A percentile compares a stretch with the other conserved stretches of the same genome.
Evolutionary conservation across 2,329 filamentous ascomycete species (phyloP).

Genomic region (Colletotrichum eremochloae): DNA sequence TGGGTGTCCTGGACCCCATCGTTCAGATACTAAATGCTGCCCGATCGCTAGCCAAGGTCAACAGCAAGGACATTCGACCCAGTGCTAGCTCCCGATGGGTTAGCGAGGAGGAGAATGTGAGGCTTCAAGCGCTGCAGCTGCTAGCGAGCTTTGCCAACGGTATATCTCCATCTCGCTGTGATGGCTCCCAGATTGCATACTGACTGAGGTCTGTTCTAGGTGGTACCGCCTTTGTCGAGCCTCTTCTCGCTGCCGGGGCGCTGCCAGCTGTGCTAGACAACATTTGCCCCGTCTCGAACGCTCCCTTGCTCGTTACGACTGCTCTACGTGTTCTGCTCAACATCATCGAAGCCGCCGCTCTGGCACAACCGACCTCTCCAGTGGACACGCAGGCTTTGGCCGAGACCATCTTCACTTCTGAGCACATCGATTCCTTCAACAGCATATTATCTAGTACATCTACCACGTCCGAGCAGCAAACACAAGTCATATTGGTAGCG

Average conservation of each 20-base stretch:
- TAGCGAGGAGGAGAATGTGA: constrained; percentile 75
- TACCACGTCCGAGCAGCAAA: constrained; percentile 65
- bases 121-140: constrained; percentile 86
- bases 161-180: constrained; percentile 54
- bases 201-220: constrained; percentile 61
- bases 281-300: constrained; percentile 74
- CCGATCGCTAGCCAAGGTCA: constrained; percentile 51
- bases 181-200: neutral
- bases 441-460: constrained; percentile 74
- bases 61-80: constrained; percentile 56
- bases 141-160: constrained; percentile 87
- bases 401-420: constrained; percentile 69
- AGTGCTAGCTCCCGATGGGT: constrained; percentile 50
- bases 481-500: constrained; percentile 73
- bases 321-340: constrained; percentile 81
- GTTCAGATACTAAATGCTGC: constrained; percentile 60
- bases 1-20: constrained; percentile 75
- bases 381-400: constrained; percentile 67
- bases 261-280: constrained; percentile 79
- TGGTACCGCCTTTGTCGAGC: constrained; percentile 82
- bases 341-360: constrained; percentile 74
- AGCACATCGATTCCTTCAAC: constrained; percentile 48
- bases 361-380: constrained; percentile 65
- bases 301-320: constrained; percentile 76
- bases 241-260: constrained; percentile 76